Conservation (phyloP, 2,329 filamentous ascomycete species). For the Bisporella sp. region DNA sequence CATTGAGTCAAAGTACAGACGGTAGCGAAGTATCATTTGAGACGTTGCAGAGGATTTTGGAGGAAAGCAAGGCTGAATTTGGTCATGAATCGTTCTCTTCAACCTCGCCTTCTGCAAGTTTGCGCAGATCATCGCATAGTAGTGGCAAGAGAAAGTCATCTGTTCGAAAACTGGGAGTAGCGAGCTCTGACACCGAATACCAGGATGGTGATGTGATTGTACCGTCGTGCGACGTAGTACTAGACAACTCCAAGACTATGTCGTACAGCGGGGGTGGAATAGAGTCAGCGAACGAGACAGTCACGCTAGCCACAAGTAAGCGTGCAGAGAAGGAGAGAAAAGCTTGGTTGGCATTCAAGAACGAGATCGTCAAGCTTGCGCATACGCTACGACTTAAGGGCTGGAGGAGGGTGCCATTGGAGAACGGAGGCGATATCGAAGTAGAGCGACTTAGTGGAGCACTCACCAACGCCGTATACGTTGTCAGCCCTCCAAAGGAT, state of each 20-base stretch:
- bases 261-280: constrained; percentile 57
- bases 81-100: constrained; percentile 23
- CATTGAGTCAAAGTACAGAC: constrained; percentile 56
- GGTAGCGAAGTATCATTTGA: constrained; percentile 70
- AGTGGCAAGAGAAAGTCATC: constrained; percentile 12
- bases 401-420: constrained; percentile 77
- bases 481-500: constrained; percentile 73
- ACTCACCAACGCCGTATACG: constrained; percentile 93
- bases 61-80: constrained; percentile 48
- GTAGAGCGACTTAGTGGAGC: constrained; percentile 82
- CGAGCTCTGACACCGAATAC: constrained; percentile 80
- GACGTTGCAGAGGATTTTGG: constrained; percentile 71
- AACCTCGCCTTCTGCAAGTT: constrained; percentile 16
- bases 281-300: constrained; percentile 30
- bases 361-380: constrained; percentile 79
- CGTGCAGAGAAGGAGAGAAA: constrained; percentile 61
- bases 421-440: constrained; percentile 58
- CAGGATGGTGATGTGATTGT: constrained; percentile 76
- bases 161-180: constrained; percentile 27
- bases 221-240: constrained; percentile 72
- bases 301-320: constrained; percentile 34
- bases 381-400: constrained; percentile 88
- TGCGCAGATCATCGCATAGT: constrained; percentile 13
- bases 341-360: constrained; percentile 82
- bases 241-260: constrained; percentile 88